Conservation (phyloP, 2,329 filamentous ascomycete species). For the Coleophoma crateriformis region DNA sequence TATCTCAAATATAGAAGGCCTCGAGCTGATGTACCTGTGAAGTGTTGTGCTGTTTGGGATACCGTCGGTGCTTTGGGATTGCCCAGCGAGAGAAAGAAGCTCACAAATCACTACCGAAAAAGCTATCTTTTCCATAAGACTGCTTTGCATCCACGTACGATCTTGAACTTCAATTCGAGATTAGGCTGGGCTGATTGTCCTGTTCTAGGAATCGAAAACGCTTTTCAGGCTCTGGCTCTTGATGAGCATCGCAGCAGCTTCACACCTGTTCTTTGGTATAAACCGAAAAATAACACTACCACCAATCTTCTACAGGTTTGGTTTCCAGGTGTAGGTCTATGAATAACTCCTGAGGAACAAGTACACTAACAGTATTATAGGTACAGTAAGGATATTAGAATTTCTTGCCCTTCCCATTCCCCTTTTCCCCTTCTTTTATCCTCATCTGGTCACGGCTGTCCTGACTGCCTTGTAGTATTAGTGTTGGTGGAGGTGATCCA, state of each 20-base stretch:
- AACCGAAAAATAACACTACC: conserved; percentile 8
- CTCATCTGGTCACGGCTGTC: background rate
- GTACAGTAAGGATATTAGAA: too few relatives aligned
- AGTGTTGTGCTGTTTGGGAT: conserved; percentile 35
- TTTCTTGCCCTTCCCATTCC: too few relatives aligned
- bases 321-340: conserved; percentile 30
- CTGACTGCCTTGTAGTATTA: background rate
- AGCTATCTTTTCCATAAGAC: conserved; percentile 32
- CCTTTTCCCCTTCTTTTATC: background rate
- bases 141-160: conserved; percentile 7
- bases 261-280: conserved; percentile 27
- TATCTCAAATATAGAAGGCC: background rate
- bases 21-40: conserved; percentile 27
- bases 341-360: background rate
- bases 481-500: background rate
- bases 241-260: conserved; percentile 35
- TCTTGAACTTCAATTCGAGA: background rate
- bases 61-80: background rate
- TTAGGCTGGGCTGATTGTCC: background rate
- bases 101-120: conserved; percentile 4
- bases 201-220: conserved; percentile 31
- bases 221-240: conserved; percentile 40
- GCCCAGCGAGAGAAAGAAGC: background rate
- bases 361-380: background rate
- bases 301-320: conserved; percentile 32